Evolutionary conservation across 2,329 filamentous ascomycete genomes (phyloP).

Genomic region (Ambrosiella xylebori): DNA sequence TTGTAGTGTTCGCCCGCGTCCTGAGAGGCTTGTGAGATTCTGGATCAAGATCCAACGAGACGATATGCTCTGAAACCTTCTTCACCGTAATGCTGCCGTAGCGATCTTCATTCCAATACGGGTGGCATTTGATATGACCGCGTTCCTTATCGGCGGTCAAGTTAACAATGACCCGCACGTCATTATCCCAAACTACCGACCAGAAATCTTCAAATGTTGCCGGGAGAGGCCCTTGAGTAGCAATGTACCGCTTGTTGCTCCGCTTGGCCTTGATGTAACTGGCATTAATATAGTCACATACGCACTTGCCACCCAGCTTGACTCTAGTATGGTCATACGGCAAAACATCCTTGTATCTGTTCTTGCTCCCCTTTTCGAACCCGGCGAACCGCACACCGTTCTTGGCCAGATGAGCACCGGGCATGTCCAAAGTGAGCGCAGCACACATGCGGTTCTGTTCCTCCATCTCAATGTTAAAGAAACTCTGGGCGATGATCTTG

Average conservation of each 20-base stretch:
- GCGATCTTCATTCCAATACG: conserved; percentile 70
- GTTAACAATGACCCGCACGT: conserved; percentile 89
- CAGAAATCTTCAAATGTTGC: conserved; percentile 94
- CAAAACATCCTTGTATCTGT: conserved; percentile 94
- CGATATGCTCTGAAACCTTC: conserved; percentile 62
- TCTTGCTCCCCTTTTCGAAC: conserved; percentile 87
- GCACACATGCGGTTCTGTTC: conserved; percentile 90
- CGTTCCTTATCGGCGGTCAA: conserved; percentile 87
- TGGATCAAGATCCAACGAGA: conserved; percentile 52
- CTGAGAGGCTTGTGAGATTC: conserved; percentile 19
- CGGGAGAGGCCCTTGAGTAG: conserved; percentile 82
- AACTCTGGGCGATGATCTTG: conserved; percentile 64
- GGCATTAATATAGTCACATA: conserved; percentile 91
- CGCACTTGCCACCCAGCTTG: conserved; percentile 44
- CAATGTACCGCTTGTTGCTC: conserved; percentile 87
- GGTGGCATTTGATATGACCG: conserved; percentile 84
- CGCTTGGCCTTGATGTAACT: conserved; percentile 65
- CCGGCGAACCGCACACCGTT: conserved; percentile 59
- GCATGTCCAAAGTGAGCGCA: conserved; percentile 38
- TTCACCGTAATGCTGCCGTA: conserved; percentile 66
- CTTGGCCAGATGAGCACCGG: conserved; percentile 16
- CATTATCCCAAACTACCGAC: conserved; percentile 94
- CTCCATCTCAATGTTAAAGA: conserved; percentile 63
- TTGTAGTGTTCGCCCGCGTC: conserved; percentile 21
- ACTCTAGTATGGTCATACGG: conserved; percentile 91